Percentiles rank a stretch among this genome's conserved stretches.
Conservation (phyloP, 176 grass and related monocot genomes). For the Aegilops longissima region DNA sequence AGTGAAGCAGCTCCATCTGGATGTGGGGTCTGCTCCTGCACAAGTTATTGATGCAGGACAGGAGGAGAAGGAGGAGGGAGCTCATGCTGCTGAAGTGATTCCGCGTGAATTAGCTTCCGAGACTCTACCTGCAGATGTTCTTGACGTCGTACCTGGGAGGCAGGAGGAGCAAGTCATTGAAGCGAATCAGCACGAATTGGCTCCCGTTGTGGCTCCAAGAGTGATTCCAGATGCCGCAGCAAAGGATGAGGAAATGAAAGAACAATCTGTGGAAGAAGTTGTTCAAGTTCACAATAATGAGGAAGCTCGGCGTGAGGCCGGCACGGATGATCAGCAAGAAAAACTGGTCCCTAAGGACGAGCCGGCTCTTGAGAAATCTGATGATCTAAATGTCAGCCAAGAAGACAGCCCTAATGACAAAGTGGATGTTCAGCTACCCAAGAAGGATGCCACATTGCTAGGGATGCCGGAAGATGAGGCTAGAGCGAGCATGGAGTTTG, state of each 20-base stretch:
- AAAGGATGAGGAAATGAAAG: slow-evolving; percentile 9
- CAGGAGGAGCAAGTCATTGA: slow-evolving; percentile 10
- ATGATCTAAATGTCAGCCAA: slow-evolving; percentile 6
- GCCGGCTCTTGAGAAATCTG: not conserved
- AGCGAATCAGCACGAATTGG: not conserved
- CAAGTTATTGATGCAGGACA: slow-evolving; percentile 1
- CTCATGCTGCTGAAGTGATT: slow-evolving; percentile 6
- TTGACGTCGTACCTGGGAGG: not conserved
- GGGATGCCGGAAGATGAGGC: slow-evolving; percentile 2
- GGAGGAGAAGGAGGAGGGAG: slow-evolving; percentile 26
- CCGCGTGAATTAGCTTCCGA: slow-evolving; percentile 24
- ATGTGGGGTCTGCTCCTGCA: not conserved
- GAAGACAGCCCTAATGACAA: slow-evolving; percentile 22
- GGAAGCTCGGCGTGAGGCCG: slow-evolving; percentile 28
- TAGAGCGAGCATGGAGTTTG: slow-evolving; percentile 48
- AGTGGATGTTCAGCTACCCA: slow-evolving; percentile 25
- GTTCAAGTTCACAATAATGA: slow-evolving; percentile 11
- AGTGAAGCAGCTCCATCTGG: not conserved
- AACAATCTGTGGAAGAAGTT: slow-evolving; percentile 4
- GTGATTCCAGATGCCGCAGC: slow-evolving; percentile 2
- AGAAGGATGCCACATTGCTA: slow-evolving; percentile 29
- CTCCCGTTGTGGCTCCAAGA: slow-evolving; percentile 13
- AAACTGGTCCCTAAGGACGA: slow-evolving; percentile 7
- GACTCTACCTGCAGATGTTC: slow-evolving; percentile 10
- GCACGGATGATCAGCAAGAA: slow-evolving; percentile 14